Evolutionary conservation across 768 basidiomycete species (phyloP), one percentile per base, ranked within the genome.

Genomic region (Lactarius evosmus): DNA sequence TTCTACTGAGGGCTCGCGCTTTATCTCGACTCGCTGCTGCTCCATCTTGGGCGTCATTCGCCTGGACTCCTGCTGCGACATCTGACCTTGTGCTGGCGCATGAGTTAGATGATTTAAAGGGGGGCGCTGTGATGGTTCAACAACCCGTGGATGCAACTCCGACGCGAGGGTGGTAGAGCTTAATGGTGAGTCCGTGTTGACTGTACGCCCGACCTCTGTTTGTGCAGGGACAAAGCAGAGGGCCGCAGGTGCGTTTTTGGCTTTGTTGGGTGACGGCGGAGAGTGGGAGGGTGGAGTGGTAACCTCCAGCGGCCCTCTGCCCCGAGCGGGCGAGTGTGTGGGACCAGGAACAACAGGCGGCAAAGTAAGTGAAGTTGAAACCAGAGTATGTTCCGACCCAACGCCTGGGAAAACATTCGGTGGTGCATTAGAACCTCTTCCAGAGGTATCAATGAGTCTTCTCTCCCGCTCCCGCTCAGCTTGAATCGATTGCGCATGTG

Each of bases 101-200:
- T n/a, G 59, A 5, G 38, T 8, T 3, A 8, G 7, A 19, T 51
- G 64, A 22, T 16, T 34, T 7, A 17, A 29, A 52, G 7, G 55
- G 16, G 60, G 14, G 6, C 41, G 60, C 8, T 56, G 55, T 9
- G 58, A 9, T 33, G 30, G 3, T 29, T 64, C 36, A 25, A 33
- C 34, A 2, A 56, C 51, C 2, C 55, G 63, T 32, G 27, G 12
- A 32, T 44, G 64, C n/a, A 65, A 32, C 44, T 66, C 65, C 14
- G 65, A 66, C 5, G 65, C 65, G 7, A 66, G 62, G 25, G 52
- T 65, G 5, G 62, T 66, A 19, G 62, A 64, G n/a, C 62, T 66
- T 6, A 66, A 29, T n/a, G 65, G 65, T 16, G 27, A 58, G 62
- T 66, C 62, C 7, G 53, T 65, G 34, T 64, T 63, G 30, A 66